phyloP scores from a whole-genome alignment of 495 filamentous ascomycete genomes.

The Aspergillus homomorphus region DNA sequence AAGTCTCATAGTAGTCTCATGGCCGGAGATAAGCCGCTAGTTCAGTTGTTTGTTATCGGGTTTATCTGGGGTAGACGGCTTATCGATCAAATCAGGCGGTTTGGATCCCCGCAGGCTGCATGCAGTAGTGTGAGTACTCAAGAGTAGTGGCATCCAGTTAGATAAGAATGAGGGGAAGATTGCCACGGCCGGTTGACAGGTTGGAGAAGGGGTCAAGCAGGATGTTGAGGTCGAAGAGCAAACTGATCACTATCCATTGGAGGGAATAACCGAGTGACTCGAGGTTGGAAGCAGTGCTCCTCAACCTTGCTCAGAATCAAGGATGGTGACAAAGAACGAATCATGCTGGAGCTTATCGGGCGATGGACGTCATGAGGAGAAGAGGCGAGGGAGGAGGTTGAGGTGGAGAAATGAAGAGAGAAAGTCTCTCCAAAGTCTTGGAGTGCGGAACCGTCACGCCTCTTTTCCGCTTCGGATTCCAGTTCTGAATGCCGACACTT shows the following conservation, averaged over 20 bases:
- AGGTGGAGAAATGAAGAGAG: neutral
- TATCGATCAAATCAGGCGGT: neutral
- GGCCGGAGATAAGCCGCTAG: neutral
- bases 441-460: neutral
- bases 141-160: neutral
- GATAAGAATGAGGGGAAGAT: neutral
- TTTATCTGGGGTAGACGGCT: neutral
- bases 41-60: neutral
- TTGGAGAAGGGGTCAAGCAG: conserved; percentile 1
- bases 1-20: neutral
- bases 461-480: neutral
- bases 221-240: neutral
- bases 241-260: conserved; percentile 10
- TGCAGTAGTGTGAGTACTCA: neutral
- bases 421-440: neutral
- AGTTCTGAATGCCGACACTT: neutral
- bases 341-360: neutral
- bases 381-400: neutral
- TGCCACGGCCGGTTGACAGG: neutral
- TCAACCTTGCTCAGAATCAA: neutral
- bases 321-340: neutral
- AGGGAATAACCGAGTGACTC: conserved; percentile 4
- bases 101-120: neutral
- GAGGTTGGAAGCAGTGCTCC: neutral
- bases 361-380: neutral